Evolutionary conservation across 805 yeast genomes (phyloP).

Genomic region (Starmerella floris): DNA sequence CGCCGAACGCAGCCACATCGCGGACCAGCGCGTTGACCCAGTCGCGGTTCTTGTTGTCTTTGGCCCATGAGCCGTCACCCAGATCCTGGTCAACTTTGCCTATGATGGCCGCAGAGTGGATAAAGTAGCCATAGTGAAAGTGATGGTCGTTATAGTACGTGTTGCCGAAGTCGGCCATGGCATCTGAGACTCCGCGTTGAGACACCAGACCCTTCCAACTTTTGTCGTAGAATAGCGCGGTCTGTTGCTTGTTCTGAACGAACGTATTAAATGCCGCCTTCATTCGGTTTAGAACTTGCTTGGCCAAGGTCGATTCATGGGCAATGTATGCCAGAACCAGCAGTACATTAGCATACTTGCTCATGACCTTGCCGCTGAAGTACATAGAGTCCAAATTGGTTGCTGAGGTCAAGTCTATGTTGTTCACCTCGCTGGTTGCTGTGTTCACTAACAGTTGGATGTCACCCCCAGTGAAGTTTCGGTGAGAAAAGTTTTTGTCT

Average conservation of each 20-base stretch:
- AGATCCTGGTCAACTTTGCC: slow-evolving; percentile 45
- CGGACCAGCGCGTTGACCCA: slow-evolving; percentile 52
- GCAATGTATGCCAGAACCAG: slow-evolving; percentile 58
- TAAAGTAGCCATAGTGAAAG: slow-evolving; percentile 73
- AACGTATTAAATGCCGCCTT: slow-evolving; percentile 60
- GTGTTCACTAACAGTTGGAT: slow-evolving; percentile 32
- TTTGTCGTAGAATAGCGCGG: slow-evolving; percentile 66
- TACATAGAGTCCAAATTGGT: slow-evolving; percentile 75
- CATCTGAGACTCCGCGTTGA: slow-evolving; percentile 25
- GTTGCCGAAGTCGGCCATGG: slow-evolving; percentile 58
- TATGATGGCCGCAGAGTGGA: slow-evolving; percentile 70
- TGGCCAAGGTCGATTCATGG: slow-evolving; percentile 41
- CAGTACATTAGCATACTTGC: slow-evolving; percentile 76
- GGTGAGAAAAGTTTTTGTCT: slow-evolving; percentile 29
- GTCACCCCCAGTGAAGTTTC: slow-evolving; percentile 31
- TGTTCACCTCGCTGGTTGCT: slow-evolving; percentile 39
- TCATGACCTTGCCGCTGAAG: slow-evolving; percentile 74
- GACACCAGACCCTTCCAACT: slow-evolving; percentile 38
- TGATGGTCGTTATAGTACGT: slow-evolving; percentile 76
- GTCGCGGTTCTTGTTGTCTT: slow-evolving; percentile 30
- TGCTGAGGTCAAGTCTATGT: slow-evolving; percentile 38
- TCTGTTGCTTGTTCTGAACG: slow-evolving; percentile 50
- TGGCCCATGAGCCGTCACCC: slow-evolving; percentile 37
- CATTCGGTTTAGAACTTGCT: slow-evolving; percentile 39
- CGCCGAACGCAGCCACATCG: slow-evolving; percentile 46